Evolutionary conservation across 2,329 filamentous ascomycete species (phyloP).

Genomic region (Ophiostoma angusticollis): DNA sequence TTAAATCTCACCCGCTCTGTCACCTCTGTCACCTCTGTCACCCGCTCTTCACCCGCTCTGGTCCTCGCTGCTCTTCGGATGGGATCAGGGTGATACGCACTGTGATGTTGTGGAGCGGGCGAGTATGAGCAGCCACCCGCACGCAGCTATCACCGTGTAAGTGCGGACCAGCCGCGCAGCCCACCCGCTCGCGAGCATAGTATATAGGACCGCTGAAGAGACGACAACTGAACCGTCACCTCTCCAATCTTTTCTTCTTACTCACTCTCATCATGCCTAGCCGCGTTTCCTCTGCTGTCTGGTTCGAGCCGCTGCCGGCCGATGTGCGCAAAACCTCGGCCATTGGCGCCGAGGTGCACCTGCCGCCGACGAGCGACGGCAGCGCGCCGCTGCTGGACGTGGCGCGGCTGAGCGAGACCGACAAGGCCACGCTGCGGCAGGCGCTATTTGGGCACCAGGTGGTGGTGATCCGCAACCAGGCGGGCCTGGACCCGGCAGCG

Average conservation of each 20-base stretch:
- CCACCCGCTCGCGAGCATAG: too few relatives aligned
- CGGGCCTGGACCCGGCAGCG: conserved; percentile 5
- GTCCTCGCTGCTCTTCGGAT: too few relatives aligned
- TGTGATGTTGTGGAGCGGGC: neutral
- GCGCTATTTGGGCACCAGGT: conserved; percentile 12
- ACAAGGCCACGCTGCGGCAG: conserved; percentile 6
- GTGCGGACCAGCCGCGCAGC: too few relatives aligned
- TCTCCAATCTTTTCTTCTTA: neutral
- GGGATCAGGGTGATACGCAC: too few relatives aligned
- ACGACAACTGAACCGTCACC: neutral
- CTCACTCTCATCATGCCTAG: conserved; percentile 5
- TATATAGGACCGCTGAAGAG: neutral
- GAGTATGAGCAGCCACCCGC: neutral
- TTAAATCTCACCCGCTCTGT: too few relatives aligned
- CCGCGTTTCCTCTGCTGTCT: conserved; percentile 4
- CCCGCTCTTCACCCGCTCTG: too few relatives aligned
- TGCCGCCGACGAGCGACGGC: too few relatives aligned
- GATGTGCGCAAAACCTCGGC: conserved; percentile 8
- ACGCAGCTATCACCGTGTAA: too few relatives aligned
- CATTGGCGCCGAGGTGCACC: conserved; percentile 11
- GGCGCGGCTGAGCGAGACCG: conserved; percentile 2
- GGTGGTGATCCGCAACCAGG: conserved; percentile 12
- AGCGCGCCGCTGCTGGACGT: conserved; percentile 5
- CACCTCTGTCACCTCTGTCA: too few relatives aligned
- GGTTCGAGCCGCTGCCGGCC: conserved; percentile 9